phyloP scores from a whole-genome alignment of 2,329 filamentous ascomycete genomes.

The Cryphonectria parasitica region DNA sequence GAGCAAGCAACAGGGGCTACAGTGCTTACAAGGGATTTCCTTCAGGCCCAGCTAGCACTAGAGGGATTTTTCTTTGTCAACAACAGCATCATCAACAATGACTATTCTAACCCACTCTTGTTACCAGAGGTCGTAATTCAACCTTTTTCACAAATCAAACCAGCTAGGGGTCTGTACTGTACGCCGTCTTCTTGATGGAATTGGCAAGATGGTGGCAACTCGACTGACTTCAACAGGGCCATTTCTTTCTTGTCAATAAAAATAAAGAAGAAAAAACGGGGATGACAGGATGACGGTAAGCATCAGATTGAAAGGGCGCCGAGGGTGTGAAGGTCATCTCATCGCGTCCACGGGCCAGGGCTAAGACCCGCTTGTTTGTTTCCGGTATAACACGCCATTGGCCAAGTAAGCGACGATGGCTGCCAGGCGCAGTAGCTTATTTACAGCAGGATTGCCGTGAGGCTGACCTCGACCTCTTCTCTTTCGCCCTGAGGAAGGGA shows the following conservation, averaged over 20 bases:
- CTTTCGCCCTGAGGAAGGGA: not conserved
- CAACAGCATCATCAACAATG: too few relatives aligned
- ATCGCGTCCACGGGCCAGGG: conserved; percentile 3
- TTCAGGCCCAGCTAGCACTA: too few relatives aligned
- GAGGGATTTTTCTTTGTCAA: too few relatives aligned
- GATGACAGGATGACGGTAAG: not conserved
- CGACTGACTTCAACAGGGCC: not conserved
- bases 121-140: too few relatives aligned
- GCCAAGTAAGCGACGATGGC: conserved; percentile 9
- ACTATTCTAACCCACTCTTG: too few relatives aligned
- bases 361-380: not conserved
- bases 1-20: too few relatives aligned
- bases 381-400: conserved; percentile 23
- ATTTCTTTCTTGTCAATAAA: not conserved
- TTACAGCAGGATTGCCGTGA: not conserved
- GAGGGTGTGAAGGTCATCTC: conserved; percentile 5
- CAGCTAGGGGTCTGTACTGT: not conserved
- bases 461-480: conserved; percentile 1
- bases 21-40: too few relatives aligned
- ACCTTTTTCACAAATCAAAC: not conserved
- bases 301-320: not conserved
- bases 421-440: conserved; percentile 17
- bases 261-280: too few relatives aligned
- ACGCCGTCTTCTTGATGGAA: not conserved
- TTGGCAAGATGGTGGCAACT: not conserved